phyloP scores from a whole-genome alignment of 2,329 filamentous ascomycete genomes.

The Arthrobotrys megalospora region DNA sequence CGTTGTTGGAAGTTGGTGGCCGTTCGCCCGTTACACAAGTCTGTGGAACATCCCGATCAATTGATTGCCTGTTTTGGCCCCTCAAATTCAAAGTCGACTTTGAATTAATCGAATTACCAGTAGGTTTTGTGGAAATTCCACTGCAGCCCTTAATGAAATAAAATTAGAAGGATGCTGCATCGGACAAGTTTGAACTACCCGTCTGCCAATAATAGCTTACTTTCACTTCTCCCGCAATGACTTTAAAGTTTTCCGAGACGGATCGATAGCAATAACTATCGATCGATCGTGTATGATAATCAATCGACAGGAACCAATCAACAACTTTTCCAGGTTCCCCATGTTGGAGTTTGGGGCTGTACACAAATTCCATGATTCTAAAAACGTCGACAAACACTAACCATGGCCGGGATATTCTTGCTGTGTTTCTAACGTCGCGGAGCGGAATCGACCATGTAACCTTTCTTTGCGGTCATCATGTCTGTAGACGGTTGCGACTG shows the following conservation, averaged over 20 bases:
- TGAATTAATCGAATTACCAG: neutral
- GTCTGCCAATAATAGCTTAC: constrained; percentile 13
- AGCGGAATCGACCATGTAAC: constrained; percentile 12
- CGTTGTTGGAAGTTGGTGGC: constrained; percentile 3
- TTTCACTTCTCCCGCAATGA: neutral
- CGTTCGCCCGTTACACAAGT: constrained; percentile 14
- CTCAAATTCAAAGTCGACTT: neutral
- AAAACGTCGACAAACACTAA: constrained; percentile 18
- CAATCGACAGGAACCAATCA: neutral
- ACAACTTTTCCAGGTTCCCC: constrained; percentile 14
- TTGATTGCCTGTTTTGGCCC: neutral
- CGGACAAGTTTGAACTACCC: neutral
- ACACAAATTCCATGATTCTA: constrained; percentile 25
- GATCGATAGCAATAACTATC: constrained; percentile 5
- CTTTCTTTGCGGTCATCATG: neutral
- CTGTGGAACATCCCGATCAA: constrained; percentile 12
- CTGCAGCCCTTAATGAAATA: neutral
- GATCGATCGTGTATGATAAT: neutral
- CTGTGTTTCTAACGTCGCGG: neutral
- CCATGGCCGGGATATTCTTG: constrained; percentile 12
- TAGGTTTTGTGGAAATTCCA: constrained; percentile 8
- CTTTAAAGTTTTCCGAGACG: neutral
- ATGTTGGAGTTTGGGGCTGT: constrained; percentile 31
- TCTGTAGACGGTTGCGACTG: constrained; percentile 27
- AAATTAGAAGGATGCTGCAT: constrained; percentile 17